Percentiles rank a stretch among this genome's conserved stretches.
phyloP scores from a whole-genome alignment of 2,329 filamentous ascomycete species.

The Fusarium sp. region DNA sequence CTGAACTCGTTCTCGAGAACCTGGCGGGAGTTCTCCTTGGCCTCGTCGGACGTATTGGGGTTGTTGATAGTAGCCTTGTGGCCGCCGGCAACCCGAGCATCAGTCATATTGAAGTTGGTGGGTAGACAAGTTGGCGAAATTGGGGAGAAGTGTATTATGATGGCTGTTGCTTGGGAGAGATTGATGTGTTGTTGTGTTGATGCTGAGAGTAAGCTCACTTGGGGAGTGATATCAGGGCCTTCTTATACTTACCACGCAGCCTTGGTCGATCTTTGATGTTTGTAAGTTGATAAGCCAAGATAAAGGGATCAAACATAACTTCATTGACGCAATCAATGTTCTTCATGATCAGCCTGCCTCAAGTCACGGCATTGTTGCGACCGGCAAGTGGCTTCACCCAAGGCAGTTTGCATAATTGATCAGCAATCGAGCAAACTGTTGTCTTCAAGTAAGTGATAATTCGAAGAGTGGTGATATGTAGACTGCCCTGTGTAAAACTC shows the following conservation, averaged over 20 bases:
- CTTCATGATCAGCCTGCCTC: not conserved
- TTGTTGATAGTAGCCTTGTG: constrained; percentile 72
- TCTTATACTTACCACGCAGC: constrained; percentile 33
- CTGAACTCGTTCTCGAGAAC: constrained; percentile 66
- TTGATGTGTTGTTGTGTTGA: constrained; percentile 13
- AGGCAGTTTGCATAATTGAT: constrained; percentile 12
- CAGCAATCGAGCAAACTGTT: not conserved
- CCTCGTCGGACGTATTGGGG: constrained; percentile 67
- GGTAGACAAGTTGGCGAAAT: not conserved
- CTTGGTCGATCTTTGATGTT: not conserved
- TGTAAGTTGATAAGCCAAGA: too few relatives aligned
- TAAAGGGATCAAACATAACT: constrained; percentile 14
- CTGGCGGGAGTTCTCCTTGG: constrained; percentile 67
- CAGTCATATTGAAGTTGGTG: constrained; percentile 58
- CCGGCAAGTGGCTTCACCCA: constrained; percentile 7
- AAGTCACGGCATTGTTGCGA: constrained; percentile 1
- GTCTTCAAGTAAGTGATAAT: not conserved
- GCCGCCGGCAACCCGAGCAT: constrained; percentile 66
- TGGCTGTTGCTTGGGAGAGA: not conserved
- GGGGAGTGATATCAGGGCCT: not conserved
- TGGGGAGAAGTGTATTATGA: not conserved
- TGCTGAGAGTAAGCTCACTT: not conserved
- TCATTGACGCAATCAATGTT: constrained; percentile 44
- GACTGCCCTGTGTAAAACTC: constrained; percentile 11
- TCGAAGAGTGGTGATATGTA: constrained; percentile 29